These are phyloP conservation scores for Boletellus sp. DNA, from an alignment of 768 basidiomycete genomes.

Conservation along the genomic window DNA sequence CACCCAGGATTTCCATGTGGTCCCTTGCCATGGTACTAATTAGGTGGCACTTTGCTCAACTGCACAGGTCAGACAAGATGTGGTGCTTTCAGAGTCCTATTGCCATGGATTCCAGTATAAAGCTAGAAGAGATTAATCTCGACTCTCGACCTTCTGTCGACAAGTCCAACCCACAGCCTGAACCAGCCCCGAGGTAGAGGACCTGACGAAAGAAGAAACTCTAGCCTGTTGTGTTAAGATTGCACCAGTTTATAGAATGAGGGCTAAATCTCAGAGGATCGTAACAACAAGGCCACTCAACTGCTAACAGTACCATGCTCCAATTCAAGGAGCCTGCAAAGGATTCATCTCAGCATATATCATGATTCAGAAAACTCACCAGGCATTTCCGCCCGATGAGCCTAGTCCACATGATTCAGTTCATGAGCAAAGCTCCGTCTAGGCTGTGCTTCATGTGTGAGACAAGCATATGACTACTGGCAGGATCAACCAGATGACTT, in stretches of 20 bases:
- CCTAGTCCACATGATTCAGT: slow-evolving; percentile 58
- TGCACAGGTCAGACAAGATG: slow-evolving; percentile 62
- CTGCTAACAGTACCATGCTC: too few species aligned
- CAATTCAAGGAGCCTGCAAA: too few species aligned
- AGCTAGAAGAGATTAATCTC: too few species aligned
- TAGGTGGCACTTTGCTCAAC: slow-evolving; percentile 53
- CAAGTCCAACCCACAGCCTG: neutral
- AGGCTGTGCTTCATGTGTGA: slow-evolving; percentile 68
- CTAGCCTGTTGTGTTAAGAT: too few species aligned
- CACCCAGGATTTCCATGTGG: slow-evolving; percentile 51
- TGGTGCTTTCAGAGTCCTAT: slow-evolving; percentile 52
- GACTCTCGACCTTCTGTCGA: too few species aligned
- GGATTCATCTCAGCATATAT: too few species aligned
- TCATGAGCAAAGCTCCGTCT: slow-evolving; percentile 62
- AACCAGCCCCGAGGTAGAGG: slow-evolving; percentile 2
- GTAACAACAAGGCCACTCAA: too few species aligned
- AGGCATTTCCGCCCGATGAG: too few species aligned
- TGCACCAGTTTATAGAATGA: too few species aligned
- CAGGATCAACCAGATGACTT: slow-evolving; percentile 84
- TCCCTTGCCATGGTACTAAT: slow-evolving; percentile 66
- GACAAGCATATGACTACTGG: slow-evolving; percentile 84
- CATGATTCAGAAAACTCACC: too few species aligned
- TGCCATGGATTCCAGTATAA: slow-evolving; percentile 34
- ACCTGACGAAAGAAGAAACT: neutral
- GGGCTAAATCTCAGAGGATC: too few species aligned